Base-by-base conservation (phyloP, 768 basidiomycete genomes). In the Hericium erinaceus region DNA sequence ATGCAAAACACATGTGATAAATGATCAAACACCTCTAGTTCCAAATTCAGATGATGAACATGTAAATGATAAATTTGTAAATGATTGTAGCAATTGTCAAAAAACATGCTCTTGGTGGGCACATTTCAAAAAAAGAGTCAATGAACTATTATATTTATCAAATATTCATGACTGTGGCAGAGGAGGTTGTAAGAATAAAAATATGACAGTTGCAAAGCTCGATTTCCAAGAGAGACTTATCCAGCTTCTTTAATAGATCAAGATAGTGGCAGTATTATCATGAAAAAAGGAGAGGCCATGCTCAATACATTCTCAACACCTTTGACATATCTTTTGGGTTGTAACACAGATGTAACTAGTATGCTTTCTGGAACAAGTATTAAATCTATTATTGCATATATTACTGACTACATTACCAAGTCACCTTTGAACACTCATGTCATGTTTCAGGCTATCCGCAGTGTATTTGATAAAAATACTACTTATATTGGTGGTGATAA, bases 341-440 rank as follows among this genome's bases (percentile, higher is more conserved):
- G 71, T 53, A 77, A 77, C 54, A 70, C 73, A 5, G 74, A 77
- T 64, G 67, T 73, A 0, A 72, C 73, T 0, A 69, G 69, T 55
- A 52, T 77, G 1, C 52, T 70, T 16, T 75, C 73, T 22, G 75
- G 75, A 0, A 77, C 75, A 4, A 64, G 71, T 1, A 66, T 77
- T 1, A 74, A 75, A 53, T 67, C 72, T 15, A 65, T 74, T 2
- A 58, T 75, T 0, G 62, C 68, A 20, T 77, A 76, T 64, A 66
- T 76, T 0, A 67, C 75, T 4, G 74, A 79, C 39, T 79, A 79
- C 61, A 67, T 78, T 0, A 76, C 74, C 0, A 79, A 79, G 60
- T 48, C 65, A 0, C 46, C 62, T 2, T 58, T 79, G 13, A 78
- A 76, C 49, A 74, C 72, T 0, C 67, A 74, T 61, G 64, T 63